Base-by-base conservation (phyloP, 495 filamentous ascomycete species). In the Penicillium coprophilum region DNA sequence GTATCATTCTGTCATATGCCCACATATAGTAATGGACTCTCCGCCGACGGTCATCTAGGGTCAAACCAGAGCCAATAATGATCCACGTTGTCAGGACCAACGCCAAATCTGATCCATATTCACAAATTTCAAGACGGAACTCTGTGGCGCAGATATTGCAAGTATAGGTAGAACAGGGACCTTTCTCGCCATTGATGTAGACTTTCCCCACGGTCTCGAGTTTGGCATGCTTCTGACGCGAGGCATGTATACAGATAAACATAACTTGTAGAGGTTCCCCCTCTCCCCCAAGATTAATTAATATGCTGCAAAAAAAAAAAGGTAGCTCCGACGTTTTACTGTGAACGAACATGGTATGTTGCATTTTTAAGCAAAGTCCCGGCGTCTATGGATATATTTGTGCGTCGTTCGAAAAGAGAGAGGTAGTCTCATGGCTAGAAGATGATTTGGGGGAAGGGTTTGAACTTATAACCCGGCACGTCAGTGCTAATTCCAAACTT, bases 11-110 rank as follows among this genome's bases (percentile, higher is more conserved):
- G 9, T 20, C 10, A 34, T 17, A 15, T 2, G 4, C 4, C 30
- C 30, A 4, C n/a, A 1, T 19, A 36, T 11, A 6, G 12, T 4
- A 23, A 55, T 47, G 34, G 13, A 55, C 13, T 15, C 7, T 28
- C 53, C 53, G 48, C 41, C 43, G 20, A 9, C 4, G 53, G 19
- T 48, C 32, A 40, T 47, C 43, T 9, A 32, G 53, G 17, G 17
- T 40, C 23, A 47, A 32, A 55, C 44, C 44, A 46, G 43, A 15
- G 32, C 43, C 53, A 28, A 47, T 44, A 30, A 31, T 55, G 21
- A 48, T 47, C 53, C 53, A 55, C 4, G 30, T 48, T 36, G 53
- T 56, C 31, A 56, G 11, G 17, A 55, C 31, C 32, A 55, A 32
- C 15, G 44, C 53, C 11, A 27, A 12, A 19, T 17, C 2, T 48